These are phyloP conservation scores for Grammothele lineata DNA, from an alignment of 768 basidiomycete genomes.

Conservation along the genomic window DNA sequence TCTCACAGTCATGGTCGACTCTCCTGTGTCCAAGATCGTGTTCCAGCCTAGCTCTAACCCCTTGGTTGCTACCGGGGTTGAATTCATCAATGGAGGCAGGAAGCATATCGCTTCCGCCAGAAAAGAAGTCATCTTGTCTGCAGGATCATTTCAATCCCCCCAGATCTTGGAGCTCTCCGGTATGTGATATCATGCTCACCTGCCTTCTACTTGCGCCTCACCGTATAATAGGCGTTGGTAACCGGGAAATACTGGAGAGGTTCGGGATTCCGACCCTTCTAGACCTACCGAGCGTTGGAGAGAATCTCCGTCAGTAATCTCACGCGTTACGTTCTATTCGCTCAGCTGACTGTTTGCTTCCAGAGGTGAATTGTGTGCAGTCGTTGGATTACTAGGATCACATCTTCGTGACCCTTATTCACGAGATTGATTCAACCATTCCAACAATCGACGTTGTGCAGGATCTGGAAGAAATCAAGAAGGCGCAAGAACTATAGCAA, in stretches of 20 bases:
- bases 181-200: no score
- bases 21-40: background rate
- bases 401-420: background rate
- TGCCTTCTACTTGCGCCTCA: no score
- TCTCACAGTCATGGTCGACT: slow-evolving; percentile 2
- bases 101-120: background rate
- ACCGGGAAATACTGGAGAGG: background rate
- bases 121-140: slow-evolving; percentile 9
- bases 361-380: background rate
- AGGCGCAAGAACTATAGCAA: slow-evolving; percentile 1
- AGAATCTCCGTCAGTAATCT: slow-evolving; percentile 4
- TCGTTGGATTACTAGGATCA: slow-evolving; percentile 1
- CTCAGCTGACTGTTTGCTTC: background rate
- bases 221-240: no score
- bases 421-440: slow-evolving; percentile 1
- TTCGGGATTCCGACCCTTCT: slow-evolving; percentile 1
- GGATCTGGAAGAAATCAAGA: background rate
- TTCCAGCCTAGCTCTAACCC: background rate
- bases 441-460: slow-evolving; percentile 2
- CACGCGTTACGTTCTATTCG: background rate
- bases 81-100: background rate
- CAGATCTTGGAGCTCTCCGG: slow-evolving; percentile 7
- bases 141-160: slow-evolving; percentile 2
- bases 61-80: slow-evolving; percentile 1
- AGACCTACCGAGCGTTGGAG: slow-evolving; percentile 5